Conservation (phyloP, 1,139 yeast species). For the Candida labiduridarum region DNA sequence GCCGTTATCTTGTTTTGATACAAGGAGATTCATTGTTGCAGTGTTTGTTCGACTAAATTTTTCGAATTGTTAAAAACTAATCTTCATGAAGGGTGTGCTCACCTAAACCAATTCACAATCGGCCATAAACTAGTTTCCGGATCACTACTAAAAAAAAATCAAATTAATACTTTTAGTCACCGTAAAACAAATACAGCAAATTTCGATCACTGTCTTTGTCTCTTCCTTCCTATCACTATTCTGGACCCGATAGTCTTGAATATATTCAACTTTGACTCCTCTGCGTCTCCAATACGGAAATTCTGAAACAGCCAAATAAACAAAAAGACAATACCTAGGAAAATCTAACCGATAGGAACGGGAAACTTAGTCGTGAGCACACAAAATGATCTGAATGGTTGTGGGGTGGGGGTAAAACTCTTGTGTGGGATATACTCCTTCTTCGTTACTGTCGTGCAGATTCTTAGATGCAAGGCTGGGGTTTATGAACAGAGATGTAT, state of each 20-base stretch:
- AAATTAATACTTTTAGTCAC: background rate
- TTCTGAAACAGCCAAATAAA: too few species aligned
- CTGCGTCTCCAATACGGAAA: background rate
- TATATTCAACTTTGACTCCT: background rate
- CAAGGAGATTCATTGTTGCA: conserved; percentile 9
- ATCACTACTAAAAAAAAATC: too few species aligned
- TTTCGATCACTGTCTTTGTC: background rate
- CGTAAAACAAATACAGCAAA: background rate
- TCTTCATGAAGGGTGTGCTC: background rate
- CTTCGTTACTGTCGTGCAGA: background rate
- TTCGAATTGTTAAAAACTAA: background rate
- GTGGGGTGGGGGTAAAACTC: background rate
- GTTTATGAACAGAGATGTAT: background rate
- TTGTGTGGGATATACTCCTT: background rate
- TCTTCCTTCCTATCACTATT: background rate
- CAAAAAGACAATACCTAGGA: background rate
- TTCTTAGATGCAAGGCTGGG: background rate
- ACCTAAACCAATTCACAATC: background rate
- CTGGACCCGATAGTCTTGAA: background rate
- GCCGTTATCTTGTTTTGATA: conserved; percentile 10
- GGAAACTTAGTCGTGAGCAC: background rate
- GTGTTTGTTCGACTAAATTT: background rate
- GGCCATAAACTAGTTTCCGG: background rate
- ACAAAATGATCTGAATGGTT: conserved; percentile 1
- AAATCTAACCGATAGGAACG: background rate